phyloP scores from a whole-genome alignment of 1,284 basidiomycete genomes.

The Marasmius tenuissimus region DNA sequence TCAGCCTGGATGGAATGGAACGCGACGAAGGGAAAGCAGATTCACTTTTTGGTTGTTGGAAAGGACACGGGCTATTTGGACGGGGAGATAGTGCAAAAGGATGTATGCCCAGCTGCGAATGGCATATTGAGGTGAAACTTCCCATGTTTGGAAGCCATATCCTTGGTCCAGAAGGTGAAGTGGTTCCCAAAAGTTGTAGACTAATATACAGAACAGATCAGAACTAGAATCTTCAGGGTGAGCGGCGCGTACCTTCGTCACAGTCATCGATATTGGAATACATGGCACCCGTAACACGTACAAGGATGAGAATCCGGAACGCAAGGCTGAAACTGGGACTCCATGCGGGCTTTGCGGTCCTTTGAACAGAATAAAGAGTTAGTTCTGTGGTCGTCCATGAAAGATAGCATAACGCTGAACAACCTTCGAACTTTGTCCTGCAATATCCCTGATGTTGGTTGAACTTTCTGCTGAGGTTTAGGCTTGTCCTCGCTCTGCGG shows the following conservation, averaged over 20 bases:
- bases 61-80: constrained; percentile 39
- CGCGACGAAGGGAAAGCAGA: constrained; percentile 6
- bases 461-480: constrained; percentile 29
- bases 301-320: constrained; percentile 79
- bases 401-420: constrained; percentile 8
- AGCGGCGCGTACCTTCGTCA: constrained; percentile 78
- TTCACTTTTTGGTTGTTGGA: constrained; percentile 53
- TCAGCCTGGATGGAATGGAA: constrained; percentile 7
- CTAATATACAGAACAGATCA: constrained; percentile 39
- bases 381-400: constrained; percentile 10
- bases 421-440: constrained; percentile 77
- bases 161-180: constrained; percentile 87
- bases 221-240: neutral
- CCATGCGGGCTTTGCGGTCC: constrained; percentile 76
- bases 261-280: constrained; percentile 96
- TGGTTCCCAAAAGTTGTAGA: constrained; percentile 99
- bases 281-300: constrained; percentile 89
- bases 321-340: constrained; percentile 82
- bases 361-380: constrained; percentile 22
- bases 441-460: constrained; percentile 53
- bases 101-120: constrained; percentile 96
- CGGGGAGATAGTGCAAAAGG: constrained; percentile 69
- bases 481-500: constrained; percentile 39
- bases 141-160: constrained; percentile 97
- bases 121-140: constrained; percentile 87